These are phyloP conservation scores for Plectranthus barbatus DNA, from an alignment of 257 asterid genomes.

Conservation along the genomic window DNA sequence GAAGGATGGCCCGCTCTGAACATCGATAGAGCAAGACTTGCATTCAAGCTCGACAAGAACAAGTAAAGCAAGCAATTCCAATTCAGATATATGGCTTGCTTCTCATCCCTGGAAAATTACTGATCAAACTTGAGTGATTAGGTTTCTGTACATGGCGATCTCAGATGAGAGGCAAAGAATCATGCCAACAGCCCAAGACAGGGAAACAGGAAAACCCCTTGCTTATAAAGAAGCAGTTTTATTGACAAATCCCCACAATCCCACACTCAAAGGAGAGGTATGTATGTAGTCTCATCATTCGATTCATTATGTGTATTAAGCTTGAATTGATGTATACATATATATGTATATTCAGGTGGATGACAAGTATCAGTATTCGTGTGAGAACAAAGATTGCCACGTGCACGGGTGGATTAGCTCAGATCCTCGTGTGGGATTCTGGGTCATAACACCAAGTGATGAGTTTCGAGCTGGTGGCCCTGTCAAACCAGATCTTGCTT, in stretches of 20 bases:
- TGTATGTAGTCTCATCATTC: no score
- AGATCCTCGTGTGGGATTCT: slow-evolving; percentile 33
- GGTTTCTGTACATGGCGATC: slow-evolving; percentile 62
- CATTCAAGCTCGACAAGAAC: slow-evolving; percentile 48
- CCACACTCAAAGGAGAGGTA: slow-evolving; percentile 44
- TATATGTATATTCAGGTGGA: slow-evolving; percentile 57
- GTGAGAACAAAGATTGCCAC: slow-evolving; percentile 38
- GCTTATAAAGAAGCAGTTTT: slow-evolving; percentile 53
- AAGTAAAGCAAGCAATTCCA: background rate
- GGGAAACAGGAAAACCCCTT: slow-evolving; percentile 24
- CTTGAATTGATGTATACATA: no score
- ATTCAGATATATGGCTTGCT: background rate
- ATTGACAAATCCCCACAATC: slow-evolving; percentile 29
- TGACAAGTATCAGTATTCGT: slow-evolving; percentile 52
- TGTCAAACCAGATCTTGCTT: background rate
- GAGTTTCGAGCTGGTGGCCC: slow-evolving; percentile 14
- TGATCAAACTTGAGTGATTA: background rate
- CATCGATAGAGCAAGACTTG: slow-evolving; percentile 50
- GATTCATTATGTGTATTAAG: no score
- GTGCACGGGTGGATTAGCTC: slow-evolving; percentile 59
- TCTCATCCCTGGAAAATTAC: no score
- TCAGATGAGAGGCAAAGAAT: slow-evolving; percentile 45
- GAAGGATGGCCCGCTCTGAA: slow-evolving; percentile 76
- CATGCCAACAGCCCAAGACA: slow-evolving; percentile 43
- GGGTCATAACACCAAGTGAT: slow-evolving; percentile 62